These are phyloP conservation scores for Monosporascus sp. DNA, from an alignment of 2,329 filamentous ascomycete genomes.

Conservation along the genomic window DNA sequence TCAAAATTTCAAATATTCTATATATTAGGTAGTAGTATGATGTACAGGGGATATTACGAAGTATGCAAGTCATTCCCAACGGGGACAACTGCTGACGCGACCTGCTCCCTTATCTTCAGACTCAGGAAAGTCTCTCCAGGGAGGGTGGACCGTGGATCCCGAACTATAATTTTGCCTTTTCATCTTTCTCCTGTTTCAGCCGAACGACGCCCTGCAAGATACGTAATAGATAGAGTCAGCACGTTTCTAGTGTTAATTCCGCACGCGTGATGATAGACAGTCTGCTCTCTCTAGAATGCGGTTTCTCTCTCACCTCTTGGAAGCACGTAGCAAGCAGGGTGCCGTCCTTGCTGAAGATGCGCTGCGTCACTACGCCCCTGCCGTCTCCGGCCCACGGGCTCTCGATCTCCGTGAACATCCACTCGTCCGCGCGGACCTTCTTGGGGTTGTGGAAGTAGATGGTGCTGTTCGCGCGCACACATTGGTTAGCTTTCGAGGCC, in stretches of 20 bases:
- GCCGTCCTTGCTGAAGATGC: constrained; percentile 66
- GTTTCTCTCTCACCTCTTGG: constrained; percentile 57
- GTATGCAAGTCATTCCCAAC: no score
- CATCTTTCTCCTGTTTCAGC: constrained; percentile 14
- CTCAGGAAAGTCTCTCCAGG: no score
- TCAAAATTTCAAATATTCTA: no score
- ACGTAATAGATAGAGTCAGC: background rate
- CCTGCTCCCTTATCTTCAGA: no score
- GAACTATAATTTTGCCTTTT: constrained; percentile 17
- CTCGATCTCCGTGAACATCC: constrained; percentile 77
- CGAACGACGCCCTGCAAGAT: constrained; percentile 23
- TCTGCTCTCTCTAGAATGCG: background rate
- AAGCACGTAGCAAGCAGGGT: constrained; percentile 71
- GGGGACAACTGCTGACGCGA: no score
- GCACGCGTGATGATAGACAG: no score
- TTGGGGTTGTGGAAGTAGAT: constrained; percentile 63
- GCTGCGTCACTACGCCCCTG: constrained; percentile 68
- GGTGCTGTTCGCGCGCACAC: constrained; percentile 25
- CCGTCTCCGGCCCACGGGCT: constrained; percentile 77
- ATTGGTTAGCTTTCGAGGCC: background rate
- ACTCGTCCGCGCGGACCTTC: constrained; percentile 58
- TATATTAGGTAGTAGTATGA: no score
- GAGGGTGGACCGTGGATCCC: no score
- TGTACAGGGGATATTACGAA: no score
- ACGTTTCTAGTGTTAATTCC: background rate